Base-by-base conservation (phyloP, 2,329 filamentous ascomycete species). In the Fusarium concolor region DNA sequence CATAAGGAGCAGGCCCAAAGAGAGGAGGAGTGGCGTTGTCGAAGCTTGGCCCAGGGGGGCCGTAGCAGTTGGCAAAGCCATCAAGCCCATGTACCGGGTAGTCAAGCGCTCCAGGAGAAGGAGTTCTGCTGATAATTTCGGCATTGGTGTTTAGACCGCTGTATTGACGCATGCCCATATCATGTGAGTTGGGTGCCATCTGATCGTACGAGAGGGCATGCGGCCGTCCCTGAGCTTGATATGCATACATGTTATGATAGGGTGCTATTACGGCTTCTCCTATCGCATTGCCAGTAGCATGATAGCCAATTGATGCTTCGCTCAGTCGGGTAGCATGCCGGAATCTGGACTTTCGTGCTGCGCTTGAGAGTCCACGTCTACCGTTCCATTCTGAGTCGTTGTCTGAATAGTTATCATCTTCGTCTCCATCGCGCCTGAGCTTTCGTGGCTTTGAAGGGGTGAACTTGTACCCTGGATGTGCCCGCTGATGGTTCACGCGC, bases 381-480 rank as follows among this genome's bases (percentile, higher is more conserved):
- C 49, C 45, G 12, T 59, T 61, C 71, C 72, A 75, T 10, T 71
- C 73, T 15, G 68, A 64, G 29, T 74, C 72, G 14, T 69, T 55
- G 22, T 71, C 72, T 4, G 66, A 68, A 46, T 60, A 52, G 29
- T 69, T 66, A 17, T 33, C 59, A 4, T 67, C 64, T 6, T 42
- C 53, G 20, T 65, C 59, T n/a, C 47, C 64, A 9, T 83, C 83
- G 49, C 83, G 76, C 45, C 70, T 79, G 33, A 65, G 42, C 65
- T 80, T 81, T 67, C 83, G 83, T 44, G 81, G 79, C 28, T 96
- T 97, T 73, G 90, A 90, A 3, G 95, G 95, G 3, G 92, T 91
- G 81, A 98, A 99, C 79, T 97, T 98, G 84, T 98, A 99, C 41
- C 89, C 88, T 0, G 96, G 96, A 71, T 97, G 93, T 4, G 95